Evolutionary conservation across 2,329 filamentous ascomycete species (phyloP).

Genomic region (Hypoxylon sp.): DNA sequence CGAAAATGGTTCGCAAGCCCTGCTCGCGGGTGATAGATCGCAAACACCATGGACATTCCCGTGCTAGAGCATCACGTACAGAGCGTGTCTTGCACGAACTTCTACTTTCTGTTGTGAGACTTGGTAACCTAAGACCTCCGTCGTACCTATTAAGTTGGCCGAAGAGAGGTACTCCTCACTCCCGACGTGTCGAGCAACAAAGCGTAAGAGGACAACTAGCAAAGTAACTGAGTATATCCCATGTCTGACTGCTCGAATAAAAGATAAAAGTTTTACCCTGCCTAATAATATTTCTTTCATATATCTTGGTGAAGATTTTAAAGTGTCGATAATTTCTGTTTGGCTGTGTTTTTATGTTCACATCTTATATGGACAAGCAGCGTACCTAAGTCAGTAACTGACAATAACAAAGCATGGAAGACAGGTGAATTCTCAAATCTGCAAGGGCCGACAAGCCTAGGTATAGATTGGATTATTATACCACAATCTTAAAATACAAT

Average conservation of each 20-base stretch:
- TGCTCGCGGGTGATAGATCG: background rate
- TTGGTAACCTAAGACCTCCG: background rate
- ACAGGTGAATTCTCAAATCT: background rate
- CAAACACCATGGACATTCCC: background rate
- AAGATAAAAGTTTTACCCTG: background rate
- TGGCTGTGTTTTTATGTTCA: background rate
- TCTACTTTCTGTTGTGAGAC: background rate
- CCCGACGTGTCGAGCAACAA: background rate
- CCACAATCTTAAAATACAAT: background rate
- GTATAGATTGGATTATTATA: background rate
- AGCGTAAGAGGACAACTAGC: background rate
- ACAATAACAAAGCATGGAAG: background rate
- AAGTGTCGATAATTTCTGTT: background rate
- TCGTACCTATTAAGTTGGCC: background rate
- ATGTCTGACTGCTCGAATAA: background rate
- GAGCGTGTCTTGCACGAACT: background rate
- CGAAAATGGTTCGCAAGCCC: slow-evolving; percentile 1
- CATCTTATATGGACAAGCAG: too few species aligned
- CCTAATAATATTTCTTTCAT: too few species aligned
- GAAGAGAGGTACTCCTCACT: background rate
- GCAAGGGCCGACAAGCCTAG: background rate
- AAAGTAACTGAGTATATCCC: background rate
- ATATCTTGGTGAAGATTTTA: too few species aligned
- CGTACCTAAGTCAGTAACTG: too few species aligned
- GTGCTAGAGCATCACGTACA: slow-evolving; percentile 1